These are phyloP conservation scores for Talaromyces pinophilus DNA, from an alignment of 2,329 filamentous ascomycete genomes.

Conservation along the genomic window DNA sequence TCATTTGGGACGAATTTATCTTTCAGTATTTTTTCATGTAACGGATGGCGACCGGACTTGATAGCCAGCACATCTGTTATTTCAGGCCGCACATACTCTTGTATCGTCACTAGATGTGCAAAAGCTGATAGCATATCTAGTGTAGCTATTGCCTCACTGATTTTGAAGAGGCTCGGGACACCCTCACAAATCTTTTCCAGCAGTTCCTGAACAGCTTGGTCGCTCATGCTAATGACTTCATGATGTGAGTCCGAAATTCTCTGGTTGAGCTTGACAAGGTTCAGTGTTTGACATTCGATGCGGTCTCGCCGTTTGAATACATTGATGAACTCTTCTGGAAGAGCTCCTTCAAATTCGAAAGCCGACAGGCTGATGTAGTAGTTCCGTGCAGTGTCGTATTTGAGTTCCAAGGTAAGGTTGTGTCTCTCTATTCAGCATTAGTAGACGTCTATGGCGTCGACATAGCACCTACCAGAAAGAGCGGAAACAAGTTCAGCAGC, in stretches of 20 bases:
- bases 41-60: slow-evolving; percentile 73
- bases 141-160: slow-evolving; percentile 82
- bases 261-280: slow-evolving; percentile 76
- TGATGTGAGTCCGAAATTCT: slow-evolving; percentile 78
- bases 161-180: slow-evolving; percentile 73
- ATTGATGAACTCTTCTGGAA: slow-evolving; percentile 78
- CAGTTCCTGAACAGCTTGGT: slow-evolving; percentile 71
- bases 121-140: slow-evolving; percentile 84
- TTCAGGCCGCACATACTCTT: slow-evolving; percentile 69
- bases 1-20: slow-evolving; percentile 83
- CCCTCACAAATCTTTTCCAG: slow-evolving; percentile 70
- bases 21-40: slow-evolving; percentile 70
- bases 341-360: slow-evolving; percentile 58
- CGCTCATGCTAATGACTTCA: slow-evolving; percentile 80
- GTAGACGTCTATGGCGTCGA: neutral
- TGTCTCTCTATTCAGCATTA: slow-evolving; percentile 53
- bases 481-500: slow-evolving; percentile 69
- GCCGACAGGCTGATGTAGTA: slow-evolving; percentile 73
- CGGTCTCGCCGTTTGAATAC: slow-evolving; percentile 68
- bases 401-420: slow-evolving; percentile 64
- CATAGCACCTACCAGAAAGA: slow-evolving; percentile 58
- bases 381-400: slow-evolving; percentile 73
- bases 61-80: slow-evolving; percentile 70
- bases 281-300: slow-evolving; percentile 84
- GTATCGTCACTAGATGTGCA: slow-evolving; percentile 68